Conservation (phyloP, 345 rosid species). For the Gossypium turneri region DNA sequence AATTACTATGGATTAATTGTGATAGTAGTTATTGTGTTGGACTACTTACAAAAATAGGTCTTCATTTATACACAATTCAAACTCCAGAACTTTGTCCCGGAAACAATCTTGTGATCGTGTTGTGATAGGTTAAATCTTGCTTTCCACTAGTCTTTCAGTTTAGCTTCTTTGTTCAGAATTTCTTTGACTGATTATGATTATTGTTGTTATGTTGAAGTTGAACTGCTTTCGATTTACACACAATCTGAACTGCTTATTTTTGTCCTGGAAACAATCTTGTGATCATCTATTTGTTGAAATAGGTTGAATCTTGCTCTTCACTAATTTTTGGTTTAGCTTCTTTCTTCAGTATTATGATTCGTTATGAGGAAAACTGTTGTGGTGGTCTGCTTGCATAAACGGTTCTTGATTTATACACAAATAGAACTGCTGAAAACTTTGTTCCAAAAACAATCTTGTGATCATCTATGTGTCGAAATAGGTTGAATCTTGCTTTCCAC, state of each 20-base stretch:
- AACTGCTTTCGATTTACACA: neutral
- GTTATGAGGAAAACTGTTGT: neutral
- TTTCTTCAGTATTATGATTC: neutral
- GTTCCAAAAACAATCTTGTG: neutral
- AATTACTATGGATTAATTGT: neutral
- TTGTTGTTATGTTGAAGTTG: neutral
- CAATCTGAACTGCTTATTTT: neutral
- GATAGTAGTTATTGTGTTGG: neutral
- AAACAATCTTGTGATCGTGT: conserved; percentile 1
- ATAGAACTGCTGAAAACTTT: neutral
- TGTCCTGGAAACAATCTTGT: neutral
- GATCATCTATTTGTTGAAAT: neutral
- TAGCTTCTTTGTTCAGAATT: neutral
- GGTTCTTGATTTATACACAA: neutral
- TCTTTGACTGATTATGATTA: neutral
- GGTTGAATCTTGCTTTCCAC: conserved; percentile 1
- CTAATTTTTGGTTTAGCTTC: neutral
- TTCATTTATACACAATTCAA: neutral
- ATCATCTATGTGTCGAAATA: conserved; percentile 4
- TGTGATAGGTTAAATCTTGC: conserved; percentile 1
- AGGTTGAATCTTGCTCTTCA: neutral
- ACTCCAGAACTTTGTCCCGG: neutral
- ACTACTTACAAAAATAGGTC: neutral
- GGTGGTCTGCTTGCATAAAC: neutral
- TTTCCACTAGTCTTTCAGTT: neutral